Evolutionary conservation across 2,329 filamentous ascomycete species (phyloP).

Genomic region (Talaromyces piceae): DNA sequence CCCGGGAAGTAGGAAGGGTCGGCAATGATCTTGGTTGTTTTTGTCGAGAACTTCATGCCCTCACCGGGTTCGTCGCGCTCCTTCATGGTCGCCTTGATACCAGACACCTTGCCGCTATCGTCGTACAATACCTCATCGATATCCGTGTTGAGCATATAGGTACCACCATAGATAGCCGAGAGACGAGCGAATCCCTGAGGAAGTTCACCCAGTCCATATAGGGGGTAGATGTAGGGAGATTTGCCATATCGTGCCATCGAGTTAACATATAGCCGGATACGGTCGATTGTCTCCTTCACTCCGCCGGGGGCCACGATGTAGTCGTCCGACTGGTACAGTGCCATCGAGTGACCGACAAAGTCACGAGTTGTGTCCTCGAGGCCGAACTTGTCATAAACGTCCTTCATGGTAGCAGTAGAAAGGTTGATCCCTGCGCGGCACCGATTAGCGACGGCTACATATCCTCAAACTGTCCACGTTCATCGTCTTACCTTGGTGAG

Average conservation of each 20-base stretch:
- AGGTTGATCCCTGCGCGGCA: conserved; percentile 66
- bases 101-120: conserved; percentile 67
- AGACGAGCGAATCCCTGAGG: conserved; percentile 96
- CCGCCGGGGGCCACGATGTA: conserved; percentile 68
- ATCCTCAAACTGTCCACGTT: conserved; percentile 18
- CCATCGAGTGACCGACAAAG: conserved; percentile 98
- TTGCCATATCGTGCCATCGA: conserved; percentile 97
- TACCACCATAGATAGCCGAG: conserved; percentile 96
- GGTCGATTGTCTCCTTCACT: conserved; percentile 79
- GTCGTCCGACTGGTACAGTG: conserved; percentile 81
- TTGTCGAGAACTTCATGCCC: conserved; percentile 88
- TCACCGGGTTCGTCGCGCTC: conserved; percentile 66
- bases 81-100: conserved; percentile 96
- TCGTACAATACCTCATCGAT: conserved; percentile 87
- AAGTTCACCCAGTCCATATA: conserved; percentile 94
- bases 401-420: conserved; percentile 77
- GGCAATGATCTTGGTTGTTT: conserved; percentile 89
- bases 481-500: conserved; percentile 67
- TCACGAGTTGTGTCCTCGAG: conserved; percentile 84
- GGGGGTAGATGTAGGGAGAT: conserved; percentile 97
- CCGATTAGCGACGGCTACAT: neutral
- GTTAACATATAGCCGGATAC: conserved; percentile 93
- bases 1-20: conserved; percentile 94
- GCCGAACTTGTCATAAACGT: conserved; percentile 97
- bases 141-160: conserved; percentile 97